These are phyloP conservation scores for Pleurotus tuber-regium DNA, from an alignment of 768 basidiomycete species.

Conservation along the genomic window DNA sequence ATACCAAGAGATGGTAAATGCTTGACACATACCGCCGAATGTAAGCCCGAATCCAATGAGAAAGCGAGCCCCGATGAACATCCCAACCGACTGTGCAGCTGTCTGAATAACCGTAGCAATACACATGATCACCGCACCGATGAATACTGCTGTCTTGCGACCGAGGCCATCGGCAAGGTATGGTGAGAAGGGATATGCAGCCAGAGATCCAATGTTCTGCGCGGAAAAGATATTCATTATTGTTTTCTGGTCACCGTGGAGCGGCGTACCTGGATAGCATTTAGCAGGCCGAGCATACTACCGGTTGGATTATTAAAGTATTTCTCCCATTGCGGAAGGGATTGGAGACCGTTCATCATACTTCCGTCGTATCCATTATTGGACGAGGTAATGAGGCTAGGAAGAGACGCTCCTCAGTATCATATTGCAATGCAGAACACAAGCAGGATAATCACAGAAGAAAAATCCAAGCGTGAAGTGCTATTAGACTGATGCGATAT, in stretches of 20 bases:
- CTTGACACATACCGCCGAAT: conserved; percentile 48
- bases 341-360: conserved; percentile 30
- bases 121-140: conserved; percentile 70
- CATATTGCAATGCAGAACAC: not conserved
- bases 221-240: not conserved
- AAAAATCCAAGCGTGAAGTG: conserved; percentile 67
- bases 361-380: conserved; percentile 76
- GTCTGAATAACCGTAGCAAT: conserved; percentile 67
- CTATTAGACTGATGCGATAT: conserved; percentile 56
- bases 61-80: conserved; percentile 40
- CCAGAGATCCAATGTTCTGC: conserved; percentile 70
- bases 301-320: conserved; percentile 59
- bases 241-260: too few relatives aligned
- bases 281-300: conserved; percentile 62
- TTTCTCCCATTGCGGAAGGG: conserved; percentile 56
- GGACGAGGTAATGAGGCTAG: conserved; percentile 69
- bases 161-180: conserved; percentile 73
- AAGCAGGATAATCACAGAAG: conserved; percentile 44
- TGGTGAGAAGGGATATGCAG: conserved; percentile 67
- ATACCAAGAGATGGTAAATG: conserved; percentile 9
- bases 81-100: conserved; percentile 34
- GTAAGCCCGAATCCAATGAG: conserved; percentile 75
- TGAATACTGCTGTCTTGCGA: conserved; percentile 61
- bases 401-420: not conserved
- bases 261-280: conserved; percentile 65